phyloP scores from a whole-genome alignment of 805 yeast genomes.

The Barnettozyma pratensis region DNA sequence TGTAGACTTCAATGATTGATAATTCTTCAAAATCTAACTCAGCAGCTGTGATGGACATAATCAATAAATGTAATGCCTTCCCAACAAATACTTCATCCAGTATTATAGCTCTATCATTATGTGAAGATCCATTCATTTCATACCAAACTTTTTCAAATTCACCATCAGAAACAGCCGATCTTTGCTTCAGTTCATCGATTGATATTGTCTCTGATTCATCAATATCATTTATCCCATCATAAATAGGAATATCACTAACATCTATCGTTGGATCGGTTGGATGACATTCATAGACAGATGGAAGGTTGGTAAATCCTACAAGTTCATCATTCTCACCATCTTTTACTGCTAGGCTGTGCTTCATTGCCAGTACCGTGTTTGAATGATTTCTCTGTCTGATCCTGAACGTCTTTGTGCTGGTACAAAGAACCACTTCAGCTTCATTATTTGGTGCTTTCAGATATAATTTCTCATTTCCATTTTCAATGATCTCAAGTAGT shows the following conservation, averaged over 20 bases:
- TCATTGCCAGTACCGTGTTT: conserved; percentile 63
- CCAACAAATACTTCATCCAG: conserved; percentile 31
- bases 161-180: conserved; percentile 47
- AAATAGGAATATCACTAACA: conserved; percentile 30
- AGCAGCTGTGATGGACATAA: conserved; percentile 36
- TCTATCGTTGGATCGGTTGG: conserved; percentile 28
- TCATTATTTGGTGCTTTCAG: conserved; percentile 28
- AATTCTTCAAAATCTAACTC: conserved; percentile 26
- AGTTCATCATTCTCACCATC: conserved; percentile 23
- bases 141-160: conserved; percentile 55
- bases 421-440: conserved; percentile 55
- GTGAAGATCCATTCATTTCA: conserved; percentile 47
- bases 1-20: conserved; percentile 25
- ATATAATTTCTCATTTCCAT: conserved; percentile 17
- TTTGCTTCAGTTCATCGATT: conserved; percentile 30
- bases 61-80: conserved; percentile 29
- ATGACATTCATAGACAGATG: conserved; percentile 34
- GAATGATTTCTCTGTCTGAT: conserved; percentile 82
- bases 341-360: conserved; percentile 19
- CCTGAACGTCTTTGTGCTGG: conserved; percentile 52
- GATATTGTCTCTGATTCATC: conserved; percentile 3
- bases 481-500: conserved; percentile 33
- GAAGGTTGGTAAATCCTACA: conserved; percentile 31
- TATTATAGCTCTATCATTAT: conserved; percentile 39
- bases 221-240: conserved; percentile 27